These are phyloP conservation scores for Podila horticola DNA, from an alignment of 192 early-diverging fungal genomes.

Conservation along the genomic window DNA sequence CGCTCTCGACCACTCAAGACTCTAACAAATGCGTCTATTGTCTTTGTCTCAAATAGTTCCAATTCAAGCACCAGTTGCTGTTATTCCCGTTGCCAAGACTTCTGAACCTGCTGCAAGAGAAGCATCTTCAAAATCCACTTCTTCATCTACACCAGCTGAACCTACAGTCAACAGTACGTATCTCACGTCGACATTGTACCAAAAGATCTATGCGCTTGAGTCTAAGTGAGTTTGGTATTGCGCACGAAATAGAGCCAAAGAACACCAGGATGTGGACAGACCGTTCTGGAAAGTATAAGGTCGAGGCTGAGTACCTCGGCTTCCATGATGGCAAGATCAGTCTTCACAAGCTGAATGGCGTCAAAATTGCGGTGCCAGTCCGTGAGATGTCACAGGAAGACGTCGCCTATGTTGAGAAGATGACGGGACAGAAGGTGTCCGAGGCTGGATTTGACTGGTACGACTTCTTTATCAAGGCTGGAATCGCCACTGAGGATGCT, in stretches of 20 bases:
- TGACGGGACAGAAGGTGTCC: slow-evolving; percentile 56
- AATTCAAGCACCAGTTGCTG: not conserved
- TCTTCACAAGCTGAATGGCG: slow-evolving; percentile 94
- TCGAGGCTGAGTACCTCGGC: slow-evolving; percentile 88
- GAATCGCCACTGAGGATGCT: slow-evolving; percentile 79
- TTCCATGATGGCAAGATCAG: slow-evolving; percentile 88
- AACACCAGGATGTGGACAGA: slow-evolving; percentile 95
- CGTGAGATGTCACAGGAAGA: slow-evolving; percentile 83
- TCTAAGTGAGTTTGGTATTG: not conserved
- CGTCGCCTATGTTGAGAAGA: slow-evolving; percentile 60
- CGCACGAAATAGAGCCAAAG: slow-evolving; percentile 57
- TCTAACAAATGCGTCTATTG: not conserved
- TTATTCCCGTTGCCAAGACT: slow-evolving; percentile 17
- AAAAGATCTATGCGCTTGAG: not conserved
- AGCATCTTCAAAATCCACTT: not conserved
- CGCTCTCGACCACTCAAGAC: not conserved
- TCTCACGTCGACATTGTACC: not conserved
- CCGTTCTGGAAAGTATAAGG: slow-evolving; percentile 88
- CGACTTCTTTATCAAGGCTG: slow-evolving; percentile 87
- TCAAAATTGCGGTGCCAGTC: slow-evolving; percentile 91
- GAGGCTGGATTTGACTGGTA: slow-evolving; percentile 90
- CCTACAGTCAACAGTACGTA: slow-evolving; percentile 26
- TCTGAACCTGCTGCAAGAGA: slow-evolving; percentile 10
- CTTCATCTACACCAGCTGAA: slow-evolving; percentile 9
- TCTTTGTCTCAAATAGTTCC: not conserved